Percentiles rank a stretch among this genome's conserved stretches.
Evolutionary conservation across 495 filamentous ascomycete genomes (phyloP).

Genomic region (Talaromyces borbonicus): DNA sequence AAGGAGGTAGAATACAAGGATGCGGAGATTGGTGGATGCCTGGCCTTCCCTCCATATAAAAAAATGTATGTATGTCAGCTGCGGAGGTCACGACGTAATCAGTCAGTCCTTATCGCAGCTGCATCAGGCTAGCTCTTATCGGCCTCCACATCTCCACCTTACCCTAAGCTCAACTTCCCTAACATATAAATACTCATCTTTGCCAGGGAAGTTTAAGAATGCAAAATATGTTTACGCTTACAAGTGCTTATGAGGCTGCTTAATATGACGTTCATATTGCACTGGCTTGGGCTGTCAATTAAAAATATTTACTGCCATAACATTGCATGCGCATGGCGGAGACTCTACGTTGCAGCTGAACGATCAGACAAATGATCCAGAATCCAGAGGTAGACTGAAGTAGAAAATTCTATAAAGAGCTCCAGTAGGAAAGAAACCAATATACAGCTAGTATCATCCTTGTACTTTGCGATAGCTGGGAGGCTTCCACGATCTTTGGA

Average conservation of each 20-base stretch:
- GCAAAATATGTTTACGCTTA: no score
- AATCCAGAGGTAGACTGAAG: not conserved
- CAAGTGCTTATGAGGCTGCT: no score
- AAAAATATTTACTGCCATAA: no score
- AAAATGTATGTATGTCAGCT: not conserved
- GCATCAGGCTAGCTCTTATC: not conserved
- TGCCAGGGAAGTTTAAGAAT: no score
- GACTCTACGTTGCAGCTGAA: no score
- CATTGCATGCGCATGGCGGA: no score
- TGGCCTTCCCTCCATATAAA: no score
- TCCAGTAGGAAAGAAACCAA: not conserved
- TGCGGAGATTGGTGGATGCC: constrained; percentile 1
- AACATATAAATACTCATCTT: no score
- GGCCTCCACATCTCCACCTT: no score
- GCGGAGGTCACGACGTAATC: constrained; percentile 8
- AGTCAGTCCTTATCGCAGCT: constrained; percentile 3
- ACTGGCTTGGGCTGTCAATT: no score
- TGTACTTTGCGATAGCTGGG: constrained; percentile 95
- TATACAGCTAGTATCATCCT: constrained; percentile 28
- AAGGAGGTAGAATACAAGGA: not conserved
- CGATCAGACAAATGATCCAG: not conserved
- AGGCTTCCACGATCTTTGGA: constrained; percentile 74
- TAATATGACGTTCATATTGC: no score
- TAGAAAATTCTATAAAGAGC: not conserved
- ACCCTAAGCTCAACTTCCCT: no score